phyloP scores from a whole-genome alignment of 2,329 filamentous ascomycete species.

The Pseudogymnoascus sp. region DNA sequence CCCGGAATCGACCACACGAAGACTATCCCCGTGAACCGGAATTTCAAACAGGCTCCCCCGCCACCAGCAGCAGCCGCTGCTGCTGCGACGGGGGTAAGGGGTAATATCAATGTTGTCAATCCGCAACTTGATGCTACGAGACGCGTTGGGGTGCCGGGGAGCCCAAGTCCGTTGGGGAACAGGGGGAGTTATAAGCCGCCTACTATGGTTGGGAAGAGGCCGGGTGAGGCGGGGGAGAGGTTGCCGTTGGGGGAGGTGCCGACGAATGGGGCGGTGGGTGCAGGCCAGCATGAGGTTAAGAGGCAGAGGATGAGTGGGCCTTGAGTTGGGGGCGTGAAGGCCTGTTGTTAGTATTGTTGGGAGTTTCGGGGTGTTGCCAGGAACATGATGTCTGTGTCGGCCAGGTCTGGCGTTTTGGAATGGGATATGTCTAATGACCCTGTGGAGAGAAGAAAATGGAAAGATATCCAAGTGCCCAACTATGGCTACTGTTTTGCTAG shows the following conservation, averaged over 20 bases:
- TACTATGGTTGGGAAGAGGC: constrained; percentile 39
- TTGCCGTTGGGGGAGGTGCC: constrained; percentile 24
- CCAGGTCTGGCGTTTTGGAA: neutral
- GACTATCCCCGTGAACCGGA: neutral
- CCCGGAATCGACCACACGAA: constrained; percentile 75
- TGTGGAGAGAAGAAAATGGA: neutral
- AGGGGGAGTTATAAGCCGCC: constrained; percentile 50
- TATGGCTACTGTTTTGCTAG: neutral
- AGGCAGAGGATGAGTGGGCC: constrained; percentile 25
- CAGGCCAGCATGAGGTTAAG: constrained; percentile 23
- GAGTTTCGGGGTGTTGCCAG: neutral
- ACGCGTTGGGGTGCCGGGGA: constrained; percentile 51
- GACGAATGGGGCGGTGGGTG: constrained; percentile 21
- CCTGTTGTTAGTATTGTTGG: neutral
- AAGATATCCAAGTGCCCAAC: neutral
- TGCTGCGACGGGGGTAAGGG: constrained; percentile 21
- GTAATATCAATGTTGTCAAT: constrained; percentile 38
- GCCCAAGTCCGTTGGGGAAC: constrained; percentile 48
- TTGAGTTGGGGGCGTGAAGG: neutral
- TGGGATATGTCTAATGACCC: neutral
- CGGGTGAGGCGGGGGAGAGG: constrained; percentile 17
- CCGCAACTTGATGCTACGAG: constrained; percentile 46
- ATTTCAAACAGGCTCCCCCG: constrained; percentile 42
- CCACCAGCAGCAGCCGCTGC: constrained; percentile 20
- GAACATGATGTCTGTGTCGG: neutral